A percentile compares a stretch with the other conserved stretches of the same genome.
Evolutionary conservation across 2,329 filamentous ascomycete species (phyloP).

Genomic region (Fusarium sp.): DNA sequence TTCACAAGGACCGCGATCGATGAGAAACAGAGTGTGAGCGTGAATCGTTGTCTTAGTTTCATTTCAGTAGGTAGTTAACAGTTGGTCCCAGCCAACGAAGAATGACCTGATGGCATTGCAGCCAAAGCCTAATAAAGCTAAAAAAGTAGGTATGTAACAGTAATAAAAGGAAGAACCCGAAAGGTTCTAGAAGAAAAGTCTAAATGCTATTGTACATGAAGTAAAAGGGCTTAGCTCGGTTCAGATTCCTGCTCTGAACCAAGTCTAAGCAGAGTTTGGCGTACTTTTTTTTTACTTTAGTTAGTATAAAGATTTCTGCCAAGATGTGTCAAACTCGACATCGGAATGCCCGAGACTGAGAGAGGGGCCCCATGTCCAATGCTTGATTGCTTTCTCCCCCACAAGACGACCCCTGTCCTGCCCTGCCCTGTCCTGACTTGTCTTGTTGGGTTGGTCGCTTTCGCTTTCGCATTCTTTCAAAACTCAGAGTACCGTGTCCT

Average conservation of each 20-base stretch:
- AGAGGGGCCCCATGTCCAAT: background rate
- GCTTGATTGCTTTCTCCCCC: background rate
- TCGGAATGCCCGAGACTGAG: conserved; percentile 1
- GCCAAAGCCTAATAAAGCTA: background rate
- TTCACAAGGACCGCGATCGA: background rate
- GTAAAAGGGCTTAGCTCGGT: background rate
- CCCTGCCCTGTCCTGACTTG: background rate
- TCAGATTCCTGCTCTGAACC: background rate
- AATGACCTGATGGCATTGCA: background rate
- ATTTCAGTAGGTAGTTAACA: background rate
- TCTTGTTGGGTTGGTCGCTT: background rate
- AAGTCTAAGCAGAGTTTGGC: conserved; percentile 4
- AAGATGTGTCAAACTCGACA: background rate
- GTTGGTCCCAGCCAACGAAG: conserved; percentile 10
- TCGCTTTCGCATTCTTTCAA: background rate
- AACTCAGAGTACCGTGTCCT: conserved; percentile 9
- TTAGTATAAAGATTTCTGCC: background rate
- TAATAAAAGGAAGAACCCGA: background rate
- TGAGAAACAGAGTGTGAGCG: background rate
- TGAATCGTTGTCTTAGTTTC: conserved; percentile 2
- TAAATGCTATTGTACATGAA: conserved; percentile 17
- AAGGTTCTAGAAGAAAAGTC: conserved; percentile 16
- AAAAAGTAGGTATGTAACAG: background rate
- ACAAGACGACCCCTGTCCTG: background rate
- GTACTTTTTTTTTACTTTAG: background rate